Evolutionary conservation across 208 protist genomes (phyloP).

Genomic region (Leishmania major): DNA sequence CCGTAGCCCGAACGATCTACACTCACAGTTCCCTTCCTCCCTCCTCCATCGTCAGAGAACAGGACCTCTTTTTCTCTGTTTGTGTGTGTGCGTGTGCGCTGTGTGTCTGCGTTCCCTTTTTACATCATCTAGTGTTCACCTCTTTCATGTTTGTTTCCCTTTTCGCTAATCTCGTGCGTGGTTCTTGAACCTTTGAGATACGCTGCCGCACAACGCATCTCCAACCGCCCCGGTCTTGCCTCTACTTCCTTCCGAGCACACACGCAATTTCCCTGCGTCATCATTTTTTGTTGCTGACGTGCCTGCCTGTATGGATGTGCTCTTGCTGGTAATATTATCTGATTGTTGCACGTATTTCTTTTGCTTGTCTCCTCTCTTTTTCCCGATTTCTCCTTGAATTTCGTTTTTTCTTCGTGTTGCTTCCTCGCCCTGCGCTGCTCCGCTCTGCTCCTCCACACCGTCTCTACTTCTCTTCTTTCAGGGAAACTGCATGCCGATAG

Average conservation of each 20-base stretch:
- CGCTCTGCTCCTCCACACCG: background rate
- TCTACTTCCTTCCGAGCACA: background rate
- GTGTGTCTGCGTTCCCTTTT: background rate
- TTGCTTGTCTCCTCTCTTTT: no score
- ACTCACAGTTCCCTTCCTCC: background rate
- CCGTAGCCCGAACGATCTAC: background rate
- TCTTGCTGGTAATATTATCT: no score
- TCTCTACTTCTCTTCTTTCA: background rate
- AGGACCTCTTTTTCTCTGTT: background rate
- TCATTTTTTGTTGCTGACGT: background rate
- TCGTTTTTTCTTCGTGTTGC: background rate
- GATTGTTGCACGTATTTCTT: no score
- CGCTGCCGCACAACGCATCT: background rate
- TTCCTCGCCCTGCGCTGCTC: background rate
- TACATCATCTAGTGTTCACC: background rate
- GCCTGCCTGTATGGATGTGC: background rate
- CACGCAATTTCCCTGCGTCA: background rate
- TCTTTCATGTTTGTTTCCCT: background rate
- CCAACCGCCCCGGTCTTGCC: background rate
- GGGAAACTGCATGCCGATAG: background rate
- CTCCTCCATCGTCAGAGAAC: background rate
- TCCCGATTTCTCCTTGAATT: background rate
- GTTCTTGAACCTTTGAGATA: background rate
- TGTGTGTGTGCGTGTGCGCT: background rate
- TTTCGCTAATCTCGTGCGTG: background rate